Evolutionary conservation across 352 stramenopile genomes (phyloP), one percentile per base, ranked within the genome.

Genomic region (Globisporangium nunn): DNA sequence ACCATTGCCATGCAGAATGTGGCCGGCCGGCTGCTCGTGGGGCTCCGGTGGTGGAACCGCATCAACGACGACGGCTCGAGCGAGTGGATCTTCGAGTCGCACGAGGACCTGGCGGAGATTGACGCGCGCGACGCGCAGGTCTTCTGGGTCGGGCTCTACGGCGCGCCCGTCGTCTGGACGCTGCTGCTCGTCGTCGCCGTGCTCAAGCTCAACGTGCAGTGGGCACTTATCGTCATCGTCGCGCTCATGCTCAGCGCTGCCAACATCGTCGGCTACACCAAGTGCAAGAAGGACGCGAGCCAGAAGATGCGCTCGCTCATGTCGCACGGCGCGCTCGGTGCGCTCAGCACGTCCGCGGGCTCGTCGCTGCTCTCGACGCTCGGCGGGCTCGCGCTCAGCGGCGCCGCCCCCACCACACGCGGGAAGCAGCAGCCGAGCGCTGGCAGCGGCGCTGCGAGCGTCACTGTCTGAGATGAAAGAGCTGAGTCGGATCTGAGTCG

Each of bases 201-300:
- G 49, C 70, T 99, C 48, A 78, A 98, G 78, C 81, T 97, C 82
- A 81, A 97, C 64, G 75, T 98, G 45, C 81, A 97, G 66, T 98
- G 95, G 87, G 85, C 97, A 2, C 77, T 98, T 28, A 93, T 98
- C 50, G 76, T 96, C 3, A 54, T 93, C n/a, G 90, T 98, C 51
- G 96, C 91, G 39, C 70, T 99, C 23, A 77, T 89, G 15, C 78
- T 99, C 33, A 96, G 75, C 52, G 72, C 61, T 30, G 94, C 95
- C 49, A 99, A 99, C 74, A 98, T 99, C 49, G 97, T 98, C 65
- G 97, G 97, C 31, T 99, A 99, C 81, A 98, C 96, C 57, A 97
- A 98, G 64, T 98, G 96, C 74, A 97, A 93, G 75, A 93, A 96
- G 52, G 84, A 94, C 62, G 84, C 84, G 52, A 88, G 85, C 54